Evolutionary conservation across 75 land plant species (phyloP).

Genomic region (Sequoiadendron giganteum): DNA sequence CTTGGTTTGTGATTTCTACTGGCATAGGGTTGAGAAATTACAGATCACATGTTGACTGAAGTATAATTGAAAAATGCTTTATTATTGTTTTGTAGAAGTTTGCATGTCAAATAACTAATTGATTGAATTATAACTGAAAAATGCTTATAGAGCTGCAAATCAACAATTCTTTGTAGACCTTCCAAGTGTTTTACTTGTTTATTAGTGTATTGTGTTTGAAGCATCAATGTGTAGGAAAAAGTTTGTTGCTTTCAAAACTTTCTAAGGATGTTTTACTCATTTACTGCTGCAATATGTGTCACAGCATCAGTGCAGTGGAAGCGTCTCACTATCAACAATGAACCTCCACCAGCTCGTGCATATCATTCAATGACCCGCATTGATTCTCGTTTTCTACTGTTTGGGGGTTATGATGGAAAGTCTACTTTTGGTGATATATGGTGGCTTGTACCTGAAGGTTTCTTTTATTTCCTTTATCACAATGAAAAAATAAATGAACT

Average conservation of each 20-base stretch:
- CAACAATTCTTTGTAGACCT: not conserved
- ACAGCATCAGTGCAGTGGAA: constrained; percentile 97
- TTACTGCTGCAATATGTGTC: not conserved
- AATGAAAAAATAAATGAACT: constrained; percentile 2
- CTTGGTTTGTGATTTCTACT: too few relatives aligned
- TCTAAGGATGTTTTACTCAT: not conserved
- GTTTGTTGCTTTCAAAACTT: constrained; percentile 14
- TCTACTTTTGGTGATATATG: constrained; percentile 89
- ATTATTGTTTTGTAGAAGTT: not conserved
- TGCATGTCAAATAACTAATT: not conserved
- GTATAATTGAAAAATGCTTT: too few relatives aligned
- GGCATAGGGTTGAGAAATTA: too few relatives aligned
- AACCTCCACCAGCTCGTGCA: constrained; percentile 91
- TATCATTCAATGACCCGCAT: constrained; percentile 90
- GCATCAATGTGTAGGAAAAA: constrained; percentile 49
- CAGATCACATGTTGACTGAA: too few relatives aligned
- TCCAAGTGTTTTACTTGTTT: not conserved
- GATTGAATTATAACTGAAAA: not conserved
- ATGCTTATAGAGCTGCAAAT: not conserved
- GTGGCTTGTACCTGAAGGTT: constrained; percentile 98
- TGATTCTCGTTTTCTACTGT: constrained; percentile 76
- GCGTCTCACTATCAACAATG: constrained; percentile 63
- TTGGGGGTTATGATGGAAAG: constrained; percentile 99
- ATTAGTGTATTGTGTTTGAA: not conserved
- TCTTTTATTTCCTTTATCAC: not conserved